These are phyloP conservation scores for Irpex sp. DNA, from an alignment of 1,284 basidiomycete species.

Conservation along the genomic window DNA sequence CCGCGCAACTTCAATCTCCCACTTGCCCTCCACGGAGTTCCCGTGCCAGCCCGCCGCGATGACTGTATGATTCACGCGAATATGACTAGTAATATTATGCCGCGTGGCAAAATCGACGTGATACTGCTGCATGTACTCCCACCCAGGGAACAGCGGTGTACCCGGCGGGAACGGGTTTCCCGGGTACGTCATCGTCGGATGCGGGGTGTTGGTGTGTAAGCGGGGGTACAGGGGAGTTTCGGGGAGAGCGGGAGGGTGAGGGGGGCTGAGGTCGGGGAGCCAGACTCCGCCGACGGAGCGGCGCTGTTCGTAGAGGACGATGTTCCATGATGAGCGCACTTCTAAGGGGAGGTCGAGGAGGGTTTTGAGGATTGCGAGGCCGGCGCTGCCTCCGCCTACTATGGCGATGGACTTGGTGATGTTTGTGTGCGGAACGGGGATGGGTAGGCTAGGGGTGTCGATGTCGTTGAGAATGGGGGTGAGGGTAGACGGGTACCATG, in stretches of 20 bases:
- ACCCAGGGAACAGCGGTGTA: constrained; percentile 45
- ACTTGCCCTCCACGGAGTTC: constrained; percentile 32
- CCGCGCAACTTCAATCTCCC: constrained; percentile 34
- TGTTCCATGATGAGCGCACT: constrained; percentile 34
- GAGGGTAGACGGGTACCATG: constrained; percentile 2
- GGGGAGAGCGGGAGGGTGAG: constrained; percentile 41
- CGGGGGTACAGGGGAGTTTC: constrained; percentile 50
- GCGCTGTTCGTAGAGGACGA: constrained; percentile 49
- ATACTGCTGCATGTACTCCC: constrained; percentile 42
- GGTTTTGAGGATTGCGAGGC: constrained; percentile 45
- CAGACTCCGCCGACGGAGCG: constrained; percentile 47
- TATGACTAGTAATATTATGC: constrained; percentile 33
- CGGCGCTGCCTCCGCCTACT: constrained; percentile 47
- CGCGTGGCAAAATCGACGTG: constrained; percentile 37
- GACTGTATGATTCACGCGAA: constrained; percentile 41
- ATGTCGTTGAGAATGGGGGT: not conserved
- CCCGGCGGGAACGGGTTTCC: constrained; percentile 43
- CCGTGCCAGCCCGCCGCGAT: constrained; percentile 40
- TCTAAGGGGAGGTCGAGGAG: constrained; percentile 42
- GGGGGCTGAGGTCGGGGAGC: constrained; percentile 39
- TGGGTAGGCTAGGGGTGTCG: not conserved
- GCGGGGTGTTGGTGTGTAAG: constrained; percentile 50
- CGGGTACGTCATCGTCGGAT: constrained; percentile 46
- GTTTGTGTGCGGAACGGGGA: not conserved
- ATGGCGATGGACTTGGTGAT: constrained; percentile 45